A percentile compares a stretch with the other conserved stretches of the same genome.
Evolutionary conservation across 202 grass and related monocot genomes (phyloP).

Genomic region (Elaeis oleifera): DNA sequence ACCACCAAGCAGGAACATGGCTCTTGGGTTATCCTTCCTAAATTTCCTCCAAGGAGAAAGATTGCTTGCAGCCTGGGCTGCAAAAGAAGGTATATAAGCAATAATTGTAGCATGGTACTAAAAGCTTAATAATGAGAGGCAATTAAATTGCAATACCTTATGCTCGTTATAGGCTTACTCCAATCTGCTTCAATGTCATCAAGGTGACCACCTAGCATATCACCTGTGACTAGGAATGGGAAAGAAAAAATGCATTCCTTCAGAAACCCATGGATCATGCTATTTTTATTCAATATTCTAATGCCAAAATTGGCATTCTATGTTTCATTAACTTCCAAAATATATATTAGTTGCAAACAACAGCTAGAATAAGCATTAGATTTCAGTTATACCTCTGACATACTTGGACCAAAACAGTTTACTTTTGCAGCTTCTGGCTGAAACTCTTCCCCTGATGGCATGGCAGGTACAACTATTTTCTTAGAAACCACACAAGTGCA

Average conservation of each 20-base stretch:
- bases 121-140: neutral
- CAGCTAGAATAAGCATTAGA: no score
- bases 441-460: conserved; percentile 59
- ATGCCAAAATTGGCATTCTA: no score
- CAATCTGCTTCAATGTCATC: conserved; percentile 97
- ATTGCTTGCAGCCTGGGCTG: conserved; percentile 78
- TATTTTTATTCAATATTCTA: no score
- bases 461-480: conserved; percentile 64
- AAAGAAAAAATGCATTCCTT: neutral
- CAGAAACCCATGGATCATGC: no score
- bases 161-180: conserved; percentile 88
- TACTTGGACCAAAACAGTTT: conserved; percentile 94
- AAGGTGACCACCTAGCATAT: conserved; percentile 88
- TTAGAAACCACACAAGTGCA: conserved; percentile 46
- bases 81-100: neutral
- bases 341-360: no score
- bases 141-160: conserved; percentile 42
- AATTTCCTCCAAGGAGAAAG: conserved; percentile 75
- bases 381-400: conserved; percentile 4
- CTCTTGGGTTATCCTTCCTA: conserved; percentile 60
- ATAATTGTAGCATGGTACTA: neutral
- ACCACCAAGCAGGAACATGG: conserved; percentile 68
- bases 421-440: conserved; percentile 76
- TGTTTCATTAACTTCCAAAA: no score
- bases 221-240: conserved; percentile 27